Conservation (phyloP, 1,284 basidiomycete species). For the Ceratobasidium papillatum region DNA sequence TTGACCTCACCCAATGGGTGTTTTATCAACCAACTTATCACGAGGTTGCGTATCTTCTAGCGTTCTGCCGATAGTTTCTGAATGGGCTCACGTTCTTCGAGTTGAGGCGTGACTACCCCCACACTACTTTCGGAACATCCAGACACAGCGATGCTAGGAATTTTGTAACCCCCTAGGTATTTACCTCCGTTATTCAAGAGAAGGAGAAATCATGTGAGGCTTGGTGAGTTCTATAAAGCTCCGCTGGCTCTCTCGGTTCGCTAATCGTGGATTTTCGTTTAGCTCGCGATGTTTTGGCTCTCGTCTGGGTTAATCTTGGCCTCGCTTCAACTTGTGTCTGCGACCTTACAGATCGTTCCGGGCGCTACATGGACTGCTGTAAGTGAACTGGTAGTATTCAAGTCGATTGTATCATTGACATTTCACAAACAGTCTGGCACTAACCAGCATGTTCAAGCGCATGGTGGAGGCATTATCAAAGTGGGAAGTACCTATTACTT, state of each 20-base stretch:
- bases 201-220: not conserved
- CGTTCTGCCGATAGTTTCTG: slow-evolving; percentile 11
- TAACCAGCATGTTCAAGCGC: slow-evolving; percentile 44
- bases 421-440: slow-evolving; percentile 28
- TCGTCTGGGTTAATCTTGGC: not conserved
- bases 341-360: slow-evolving; percentile 42
- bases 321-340: slow-evolving; percentile 12
- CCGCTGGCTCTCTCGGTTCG: not conserved
- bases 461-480: slow-evolving; percentile 43
- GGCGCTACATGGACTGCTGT: slow-evolving; percentile 43
- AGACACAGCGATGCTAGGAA: not conserved
- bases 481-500: slow-evolving; percentile 42
- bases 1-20: not conserved
- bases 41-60: slow-evolving; percentile 18
- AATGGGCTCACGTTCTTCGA: not conserved
- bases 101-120: not conserved
- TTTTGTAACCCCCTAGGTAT: slow-evolving; percentile 19
- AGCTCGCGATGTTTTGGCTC: slow-evolving; percentile 9
- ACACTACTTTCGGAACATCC: not conserved
- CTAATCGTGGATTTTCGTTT: not conserved
- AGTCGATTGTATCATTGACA: not conserved
- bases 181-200: slow-evolving; percentile 13
- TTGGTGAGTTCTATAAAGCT: slow-evolving; percentile 1
- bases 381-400: not conserved
- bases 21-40: not conserved